Base-by-base conservation (phyloP, 306 rosid genomes). In the Quercus mongolica region DNA sequence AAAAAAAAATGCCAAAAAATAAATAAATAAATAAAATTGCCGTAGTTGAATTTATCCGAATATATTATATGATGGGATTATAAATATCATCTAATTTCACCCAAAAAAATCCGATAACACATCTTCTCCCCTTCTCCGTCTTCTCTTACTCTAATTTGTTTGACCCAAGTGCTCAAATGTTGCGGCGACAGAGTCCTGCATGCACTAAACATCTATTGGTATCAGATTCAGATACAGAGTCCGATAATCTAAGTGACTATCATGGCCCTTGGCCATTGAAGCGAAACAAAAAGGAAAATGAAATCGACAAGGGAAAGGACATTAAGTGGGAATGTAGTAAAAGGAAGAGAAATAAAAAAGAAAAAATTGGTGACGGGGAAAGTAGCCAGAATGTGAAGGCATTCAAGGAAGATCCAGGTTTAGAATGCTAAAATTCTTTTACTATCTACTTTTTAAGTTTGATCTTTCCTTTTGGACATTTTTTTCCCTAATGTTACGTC, bases 201-300 rank as follows among this genome's bases (percentile, higher is more conserved):
- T 18, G 6, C 19, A 6, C 7, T 21, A 57, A 76, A 0, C 85
- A 82, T 20, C 46, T 82, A 35, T 11, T 76, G 4, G 38, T 18
- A 5, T 78, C 65, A 17, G 74, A 81, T 76, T 81, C 85, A 6
- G 78, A 81, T 14, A 76, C 85, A 26, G 85, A 81, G 14, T 71
- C 78, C 0, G 81, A 76, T 54, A 76, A 76, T 49, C 41, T 6
- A 25, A 5, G 7, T 3, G 14, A 71, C 15, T 0, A 35, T 17
- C 10, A 1, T 6, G 38, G 51, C n/a, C 17, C 31, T 57, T 3
- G 6, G 17, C 5, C 2, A 6, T 5, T 3, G 4, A 19, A 52
- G 67, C 35, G 5, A 69, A 33, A 18, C 9, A 58, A 26, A 21
- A 23, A 10, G 76, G 71, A 28, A 41, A 56, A 38, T 9, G 3